Conservation (phyloP, 2,329 filamentous ascomycete genomes). For the Alternaria sp. region DNA sequence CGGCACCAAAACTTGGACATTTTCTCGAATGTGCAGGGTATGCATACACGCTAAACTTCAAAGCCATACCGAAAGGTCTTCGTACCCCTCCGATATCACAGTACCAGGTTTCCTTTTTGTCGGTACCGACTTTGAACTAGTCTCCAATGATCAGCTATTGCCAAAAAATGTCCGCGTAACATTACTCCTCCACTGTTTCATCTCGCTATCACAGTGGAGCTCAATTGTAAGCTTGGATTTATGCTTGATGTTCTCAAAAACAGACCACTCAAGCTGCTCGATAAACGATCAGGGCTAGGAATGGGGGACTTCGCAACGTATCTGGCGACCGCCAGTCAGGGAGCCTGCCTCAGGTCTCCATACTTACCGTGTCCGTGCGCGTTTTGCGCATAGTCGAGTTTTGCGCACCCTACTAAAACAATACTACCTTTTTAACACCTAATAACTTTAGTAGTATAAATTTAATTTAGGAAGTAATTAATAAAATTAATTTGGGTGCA, state of each 20-base stretch:
- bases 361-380: too few species aligned
- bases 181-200: background rate
- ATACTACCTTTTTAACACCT: too few species aligned
- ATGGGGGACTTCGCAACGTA: background rate
- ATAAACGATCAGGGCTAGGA: background rate
- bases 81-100: background rate
- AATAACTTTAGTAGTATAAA: too few species aligned
- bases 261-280: conserved; percentile 5
- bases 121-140: background rate
- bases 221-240: background rate
- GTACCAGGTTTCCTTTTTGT: background rate
- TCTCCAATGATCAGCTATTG: background rate
- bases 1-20: conserved; percentile 1
- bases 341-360: background rate
- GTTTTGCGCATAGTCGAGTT: too few species aligned
- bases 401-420: too few species aligned
- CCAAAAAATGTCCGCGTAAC: background rate
- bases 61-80: conserved; percentile 1
- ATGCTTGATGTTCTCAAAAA: conserved; percentile 1
- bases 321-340: background rate
- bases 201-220: background rate
- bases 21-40: background rate
- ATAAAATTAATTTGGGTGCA: too few species aligned
- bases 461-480: too few species aligned
- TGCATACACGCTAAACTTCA: background rate